Evolutionary conservation across 129 eudicot genomes (phyloP).

Genomic region (Chrysanthemum lavandulifolium): DNA sequence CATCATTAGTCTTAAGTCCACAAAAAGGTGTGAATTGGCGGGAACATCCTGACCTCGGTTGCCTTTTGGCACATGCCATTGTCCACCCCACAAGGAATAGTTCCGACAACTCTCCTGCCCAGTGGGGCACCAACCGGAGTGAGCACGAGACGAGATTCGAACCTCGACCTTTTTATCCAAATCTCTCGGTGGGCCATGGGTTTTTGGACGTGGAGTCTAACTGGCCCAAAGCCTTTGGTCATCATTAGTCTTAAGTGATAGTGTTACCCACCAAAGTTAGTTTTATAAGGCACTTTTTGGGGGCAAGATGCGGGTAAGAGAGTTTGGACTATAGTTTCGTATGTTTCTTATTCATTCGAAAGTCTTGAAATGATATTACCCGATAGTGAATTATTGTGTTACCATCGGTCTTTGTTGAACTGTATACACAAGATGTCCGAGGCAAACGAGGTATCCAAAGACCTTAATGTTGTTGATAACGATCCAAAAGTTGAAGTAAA

Average conservation of each 20-base stretch:
- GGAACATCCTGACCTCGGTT: too few species aligned
- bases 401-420: conserved; percentile 21
- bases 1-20: not conserved
- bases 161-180: too few species aligned
- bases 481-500: conserved; percentile 37
- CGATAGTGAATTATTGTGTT: conserved; percentile 19
- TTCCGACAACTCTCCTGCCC: too few species aligned
- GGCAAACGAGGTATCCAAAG: conserved; percentile 21
- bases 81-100: too few species aligned
- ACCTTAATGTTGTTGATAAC: conserved; percentile 23
- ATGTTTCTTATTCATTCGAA: not conserved
- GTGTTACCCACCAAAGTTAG: not conserved
- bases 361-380: conserved; percentile 16
- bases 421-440: conserved; percentile 30
- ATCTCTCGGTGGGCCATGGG: too few species aligned
- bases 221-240: not conserved
- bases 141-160: too few species aligned
- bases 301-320: not conserved
- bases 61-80: too few species aligned
- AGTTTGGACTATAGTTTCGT: not conserved
- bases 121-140: too few species aligned
- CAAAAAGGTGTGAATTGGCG: too few species aligned
- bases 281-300: not conserved
- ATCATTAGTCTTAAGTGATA: not conserved
- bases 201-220: too few species aligned